Conservation (phyloP, 2,329 filamentous ascomycete genomes). For the Aspergillus clavatus region DNA sequence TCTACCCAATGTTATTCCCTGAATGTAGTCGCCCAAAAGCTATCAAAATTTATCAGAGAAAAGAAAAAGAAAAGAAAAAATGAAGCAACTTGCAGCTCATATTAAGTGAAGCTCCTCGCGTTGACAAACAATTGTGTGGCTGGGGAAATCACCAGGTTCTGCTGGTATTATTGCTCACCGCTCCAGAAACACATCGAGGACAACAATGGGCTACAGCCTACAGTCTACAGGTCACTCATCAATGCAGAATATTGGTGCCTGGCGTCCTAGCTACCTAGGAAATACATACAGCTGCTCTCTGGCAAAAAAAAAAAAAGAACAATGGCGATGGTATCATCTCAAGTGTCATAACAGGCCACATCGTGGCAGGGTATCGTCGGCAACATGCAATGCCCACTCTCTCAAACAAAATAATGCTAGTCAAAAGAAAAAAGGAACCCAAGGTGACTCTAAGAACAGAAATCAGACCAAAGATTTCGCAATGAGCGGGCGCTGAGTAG, state of each 20-base stretch:
- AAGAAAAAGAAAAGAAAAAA: not conserved
- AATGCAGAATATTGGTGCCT: not conserved
- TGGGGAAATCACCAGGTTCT: not conserved
- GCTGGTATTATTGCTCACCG: not conserved
- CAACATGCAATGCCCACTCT: conserved; percentile 11
- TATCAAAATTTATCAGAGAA: no score
- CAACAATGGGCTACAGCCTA: no score
- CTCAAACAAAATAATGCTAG: conserved; percentile 1
- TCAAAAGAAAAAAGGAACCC: no score
- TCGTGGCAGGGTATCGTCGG: conserved; percentile 21
- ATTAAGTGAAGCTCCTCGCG: not conserved
- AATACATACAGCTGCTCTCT: not conserved
- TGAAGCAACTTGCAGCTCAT: not conserved
- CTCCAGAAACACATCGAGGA: no score
- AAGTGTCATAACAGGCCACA: conserved; percentile 22
- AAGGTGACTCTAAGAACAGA: not conserved
- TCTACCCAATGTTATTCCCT: no score
- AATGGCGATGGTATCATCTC: conserved; percentile 12
- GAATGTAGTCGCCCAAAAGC: no score
- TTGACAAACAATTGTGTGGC: not conserved
- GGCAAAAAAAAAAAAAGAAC: not conserved
- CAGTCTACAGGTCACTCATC: no score
- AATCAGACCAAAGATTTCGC: not conserved
- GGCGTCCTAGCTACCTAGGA: not conserved
- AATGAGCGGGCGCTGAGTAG: not conserved